Evolutionary conservation across 2,329 filamentous ascomycete species (phyloP).

Genomic region (Talaromyces atroroseus): DNA sequence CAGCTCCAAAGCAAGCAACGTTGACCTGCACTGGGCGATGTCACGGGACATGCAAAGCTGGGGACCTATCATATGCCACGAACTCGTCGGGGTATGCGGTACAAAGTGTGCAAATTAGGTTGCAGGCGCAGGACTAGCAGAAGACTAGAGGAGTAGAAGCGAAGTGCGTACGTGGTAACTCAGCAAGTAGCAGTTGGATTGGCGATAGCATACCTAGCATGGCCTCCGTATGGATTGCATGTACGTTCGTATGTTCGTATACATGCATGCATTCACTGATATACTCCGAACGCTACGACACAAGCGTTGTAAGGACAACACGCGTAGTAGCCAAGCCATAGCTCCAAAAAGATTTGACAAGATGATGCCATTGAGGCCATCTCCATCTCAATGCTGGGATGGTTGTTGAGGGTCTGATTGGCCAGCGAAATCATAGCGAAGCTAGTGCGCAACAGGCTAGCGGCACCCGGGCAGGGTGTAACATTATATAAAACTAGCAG

Average conservation of each 20-base stretch:
- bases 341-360: not conserved
- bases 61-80: not conserved
- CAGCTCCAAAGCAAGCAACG: not conserved
- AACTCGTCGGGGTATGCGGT: not conserved
- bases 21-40: not conserved
- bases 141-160: not conserved
- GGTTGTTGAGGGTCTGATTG: not conserved
- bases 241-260: not conserved
- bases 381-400: not conserved
- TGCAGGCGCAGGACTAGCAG: not conserved
- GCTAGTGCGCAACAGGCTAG: not conserved
- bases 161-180: too few relatives aligned
- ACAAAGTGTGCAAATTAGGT: not conserved
- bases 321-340: too few relatives aligned
- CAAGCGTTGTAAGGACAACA: not conserved
- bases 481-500: not conserved
- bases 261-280: too few relatives aligned
- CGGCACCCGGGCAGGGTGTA: not conserved
- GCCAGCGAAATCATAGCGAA: too few relatives aligned
- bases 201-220: too few relatives aligned
- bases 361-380: not conserved
- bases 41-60: not conserved
- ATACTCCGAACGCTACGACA: not conserved
- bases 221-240: too few relatives aligned
- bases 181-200: too few relatives aligned